phyloP scores from a whole-genome alignment of 805 yeast species.

The Suhomyces sp. region DNA sequence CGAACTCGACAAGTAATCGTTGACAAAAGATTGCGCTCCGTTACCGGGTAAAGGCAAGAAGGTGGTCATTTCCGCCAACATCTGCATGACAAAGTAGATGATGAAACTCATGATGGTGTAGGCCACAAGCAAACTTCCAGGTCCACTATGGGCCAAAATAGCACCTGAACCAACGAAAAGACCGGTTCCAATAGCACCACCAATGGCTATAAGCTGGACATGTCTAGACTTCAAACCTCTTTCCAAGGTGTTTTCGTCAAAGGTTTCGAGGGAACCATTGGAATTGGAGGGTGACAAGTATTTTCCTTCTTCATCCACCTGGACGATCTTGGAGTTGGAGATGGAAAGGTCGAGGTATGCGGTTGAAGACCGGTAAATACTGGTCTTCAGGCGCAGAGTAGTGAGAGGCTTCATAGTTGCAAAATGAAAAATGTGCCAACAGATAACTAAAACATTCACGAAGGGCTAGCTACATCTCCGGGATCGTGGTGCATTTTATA shows the following conservation, averaged over 20 bases:
- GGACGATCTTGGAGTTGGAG: slow-evolving; percentile 27
- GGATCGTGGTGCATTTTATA: too few species aligned
- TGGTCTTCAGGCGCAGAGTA: too few species aligned
- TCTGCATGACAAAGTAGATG: slow-evolving; percentile 31
- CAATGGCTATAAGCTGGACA: slow-evolving; percentile 17
- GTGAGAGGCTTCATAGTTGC: too few species aligned
- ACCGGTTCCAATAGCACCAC: slow-evolving; percentile 24
- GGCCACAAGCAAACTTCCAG: slow-evolving; percentile 16
- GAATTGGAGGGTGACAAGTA: slow-evolving; percentile 19
- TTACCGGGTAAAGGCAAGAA: slow-evolving; percentile 36
- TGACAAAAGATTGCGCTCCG: slow-evolving; percentile 32
- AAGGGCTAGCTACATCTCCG: too few species aligned
- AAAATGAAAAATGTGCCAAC: too few species aligned
- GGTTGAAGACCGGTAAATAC: slow-evolving; percentile 25
- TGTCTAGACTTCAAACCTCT: slow-evolving; percentile 16
- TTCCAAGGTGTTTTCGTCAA: slow-evolving; percentile 17
- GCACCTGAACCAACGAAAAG: slow-evolving; percentile 28
- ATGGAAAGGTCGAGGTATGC: slow-evolving; percentile 27
- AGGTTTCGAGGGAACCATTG: slow-evolving; percentile 16
- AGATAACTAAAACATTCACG: too few species aligned
- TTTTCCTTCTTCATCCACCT: slow-evolving; percentile 22
- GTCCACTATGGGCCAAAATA: slow-evolving; percentile 20
- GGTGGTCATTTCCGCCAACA: slow-evolving; percentile 34
- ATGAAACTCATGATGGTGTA: slow-evolving; percentile 20
- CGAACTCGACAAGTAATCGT: slow-evolving; percentile 26